Evolutionary conservation across 2,329 filamentous ascomycete genomes (phyloP).

Genomic region (Botryotinia calthae): DNA sequence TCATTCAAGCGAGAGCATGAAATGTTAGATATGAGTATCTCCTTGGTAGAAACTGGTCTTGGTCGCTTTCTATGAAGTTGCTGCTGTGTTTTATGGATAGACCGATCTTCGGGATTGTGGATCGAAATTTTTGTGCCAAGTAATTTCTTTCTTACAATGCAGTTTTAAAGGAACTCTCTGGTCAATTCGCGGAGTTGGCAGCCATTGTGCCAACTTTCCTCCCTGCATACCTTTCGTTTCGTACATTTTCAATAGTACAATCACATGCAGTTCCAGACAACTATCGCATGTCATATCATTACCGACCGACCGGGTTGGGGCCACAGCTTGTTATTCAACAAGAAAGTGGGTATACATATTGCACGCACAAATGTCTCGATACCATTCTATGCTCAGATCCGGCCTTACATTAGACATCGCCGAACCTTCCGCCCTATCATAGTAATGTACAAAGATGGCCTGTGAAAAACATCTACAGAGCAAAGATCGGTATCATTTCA

Average conservation of each 20-base stretch:
- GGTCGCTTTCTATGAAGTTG: neutral
- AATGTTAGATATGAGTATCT: neutral
- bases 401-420: neutral
- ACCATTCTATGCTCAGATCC: neutral
- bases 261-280: neutral
- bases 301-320: neutral
- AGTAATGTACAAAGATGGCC: neutral
- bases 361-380: neutral
- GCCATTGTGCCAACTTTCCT: neutral
- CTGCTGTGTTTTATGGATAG: neutral
- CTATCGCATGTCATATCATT: neutral
- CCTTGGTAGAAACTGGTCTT: neutral
- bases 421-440: neutral
- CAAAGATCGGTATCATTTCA: neutral
- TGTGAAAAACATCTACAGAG: neutral
- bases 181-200: neutral
- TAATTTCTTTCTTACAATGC: neutral
- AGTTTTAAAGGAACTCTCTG: neutral
- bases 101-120: neutral
- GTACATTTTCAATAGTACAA: neutral
- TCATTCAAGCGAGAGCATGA: too few species aligned
- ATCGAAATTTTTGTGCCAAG: neutral
- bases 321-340: neutral
- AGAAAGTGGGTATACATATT: neutral
- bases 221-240: neutral